Evolutionary conservation across 2,329 filamentous ascomycete species (phyloP).

Genomic region (Talaromyces verruculosus): DNA sequence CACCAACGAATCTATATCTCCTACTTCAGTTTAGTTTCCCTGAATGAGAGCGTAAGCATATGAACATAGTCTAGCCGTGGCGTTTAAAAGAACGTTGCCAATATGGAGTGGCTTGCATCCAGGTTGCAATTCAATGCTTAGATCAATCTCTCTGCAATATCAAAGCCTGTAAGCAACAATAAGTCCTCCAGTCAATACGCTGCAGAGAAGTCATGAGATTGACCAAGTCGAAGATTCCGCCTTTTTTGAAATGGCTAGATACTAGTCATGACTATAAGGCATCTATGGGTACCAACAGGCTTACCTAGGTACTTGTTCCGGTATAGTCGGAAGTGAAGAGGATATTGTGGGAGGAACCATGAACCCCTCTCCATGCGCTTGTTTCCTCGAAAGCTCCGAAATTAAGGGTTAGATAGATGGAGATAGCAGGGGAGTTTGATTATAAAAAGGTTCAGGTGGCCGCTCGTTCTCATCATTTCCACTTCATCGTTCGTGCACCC

Average conservation of each 20-base stretch:
- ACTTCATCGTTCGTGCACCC: background rate
- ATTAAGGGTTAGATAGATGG: background rate
- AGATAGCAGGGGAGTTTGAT: background rate
- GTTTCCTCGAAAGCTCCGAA: background rate
- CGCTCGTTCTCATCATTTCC: background rate
- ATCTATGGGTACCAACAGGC: background rate
- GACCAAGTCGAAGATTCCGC: background rate
- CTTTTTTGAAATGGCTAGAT: background rate
- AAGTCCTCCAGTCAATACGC: background rate
- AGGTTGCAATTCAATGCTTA: background rate
- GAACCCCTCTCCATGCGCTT: background rate
- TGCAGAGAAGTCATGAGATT: background rate
- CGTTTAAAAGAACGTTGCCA: background rate
- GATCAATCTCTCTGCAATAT: background rate
- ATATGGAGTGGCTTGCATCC: slow-evolving; percentile 3
- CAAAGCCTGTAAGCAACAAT: background rate
- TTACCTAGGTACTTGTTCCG: background rate
- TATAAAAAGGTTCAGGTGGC: background rate
- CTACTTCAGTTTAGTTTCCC: background rate
- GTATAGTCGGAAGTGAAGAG: background rate
- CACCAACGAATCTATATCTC: background rate
- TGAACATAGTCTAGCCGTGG: background rate
- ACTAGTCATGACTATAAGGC: background rate
- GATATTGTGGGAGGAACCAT: background rate
- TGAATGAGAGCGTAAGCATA: background rate